phyloP scores from a whole-genome alignment of 805 yeast species.

The Candida anglica region DNA sequence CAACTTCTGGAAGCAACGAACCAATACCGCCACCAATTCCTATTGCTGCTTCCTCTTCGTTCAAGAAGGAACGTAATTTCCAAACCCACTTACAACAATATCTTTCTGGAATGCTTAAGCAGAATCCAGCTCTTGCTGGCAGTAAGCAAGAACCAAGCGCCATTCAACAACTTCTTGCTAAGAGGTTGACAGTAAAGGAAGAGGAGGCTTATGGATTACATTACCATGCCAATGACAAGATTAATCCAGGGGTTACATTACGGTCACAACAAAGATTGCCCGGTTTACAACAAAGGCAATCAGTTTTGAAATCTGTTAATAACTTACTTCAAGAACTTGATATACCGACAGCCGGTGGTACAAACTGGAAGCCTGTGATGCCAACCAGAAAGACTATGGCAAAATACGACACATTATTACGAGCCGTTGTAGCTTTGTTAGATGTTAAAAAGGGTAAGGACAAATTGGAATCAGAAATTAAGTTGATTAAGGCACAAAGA shows the following conservation, averaged over 20 bases:
- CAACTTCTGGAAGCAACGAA: conserved; percentile 11
- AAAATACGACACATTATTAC: conserved; percentile 71
- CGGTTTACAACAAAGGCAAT: conserved; percentile 53
- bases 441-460: conserved; percentile 87
- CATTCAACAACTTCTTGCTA: conserved; percentile 43
- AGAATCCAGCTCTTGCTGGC: conserved; percentile 20
- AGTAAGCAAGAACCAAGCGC: conserved; percentile 34
- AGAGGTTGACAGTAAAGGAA: conserved; percentile 67
- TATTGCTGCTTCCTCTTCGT: conserved; percentile 50
- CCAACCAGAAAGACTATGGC: conserved; percentile 77
- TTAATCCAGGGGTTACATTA: conserved; percentile 76
- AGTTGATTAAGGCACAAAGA: conserved; percentile 39
- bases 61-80: conserved; percentile 36
- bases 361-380: conserved; percentile 70
- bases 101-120: conserved; percentile 33
- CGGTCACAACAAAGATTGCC: conserved; percentile 58
- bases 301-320: conserved; percentile 72
- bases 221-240: conserved; percentile 65
- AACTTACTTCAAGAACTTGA: conserved; percentile 73
- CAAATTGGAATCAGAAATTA: conserved; percentile 75
- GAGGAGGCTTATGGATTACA: conserved; percentile 81
- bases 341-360: conserved; percentile 55
- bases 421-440: conserved; percentile 63
- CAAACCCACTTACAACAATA: conserved; percentile 45
- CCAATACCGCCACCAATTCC: conserved; percentile 60